Evolutionary conservation across 2,329 filamentous ascomycete genomes (phyloP).

Genomic region (Bipolaris cookei): DNA sequence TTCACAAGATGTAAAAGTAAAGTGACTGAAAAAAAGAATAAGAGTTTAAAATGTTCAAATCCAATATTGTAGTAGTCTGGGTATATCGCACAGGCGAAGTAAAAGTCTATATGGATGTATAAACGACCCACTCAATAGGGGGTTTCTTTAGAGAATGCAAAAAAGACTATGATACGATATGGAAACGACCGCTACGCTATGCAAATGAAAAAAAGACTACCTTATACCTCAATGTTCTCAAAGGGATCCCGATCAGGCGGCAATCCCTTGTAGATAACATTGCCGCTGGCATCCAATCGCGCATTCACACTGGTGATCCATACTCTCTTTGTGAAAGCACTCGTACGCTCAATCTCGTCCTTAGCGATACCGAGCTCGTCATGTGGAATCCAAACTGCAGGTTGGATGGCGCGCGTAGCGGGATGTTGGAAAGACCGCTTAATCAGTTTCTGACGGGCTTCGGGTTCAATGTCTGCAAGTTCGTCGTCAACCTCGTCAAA

Average conservation of each 20-base stretch:
- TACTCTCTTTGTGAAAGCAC: conserved; percentile 73
- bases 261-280: conserved; percentile 82
- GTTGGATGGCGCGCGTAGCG: conserved; percentile 81
- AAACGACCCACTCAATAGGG: not conserved
- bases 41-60: not conserved
- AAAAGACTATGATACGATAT: not conserved
- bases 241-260: conserved; percentile 73
- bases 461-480: conserved; percentile 89
- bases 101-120: not conserved
- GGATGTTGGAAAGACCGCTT: conserved; percentile 90
- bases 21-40: not conserved
- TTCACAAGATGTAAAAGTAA: not conserved
- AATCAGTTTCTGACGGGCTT: conserved; percentile 84
- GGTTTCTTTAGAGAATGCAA: not conserved
- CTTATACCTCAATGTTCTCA: conserved; percentile 48
- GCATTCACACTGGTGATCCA: conserved; percentile 96
- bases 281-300: conserved; percentile 80
- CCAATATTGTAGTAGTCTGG: not conserved
- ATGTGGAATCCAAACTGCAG: conserved; percentile 90
- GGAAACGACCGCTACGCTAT: not conserved
- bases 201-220: not conserved
- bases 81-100: not conserved
- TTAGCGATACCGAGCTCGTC: conserved; percentile 90
- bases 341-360: conserved; percentile 83
- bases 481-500: conserved; percentile 90